phyloP scores from a whole-genome alignment of 306 rosid genomes.

The Acacia confusa region DNA sequence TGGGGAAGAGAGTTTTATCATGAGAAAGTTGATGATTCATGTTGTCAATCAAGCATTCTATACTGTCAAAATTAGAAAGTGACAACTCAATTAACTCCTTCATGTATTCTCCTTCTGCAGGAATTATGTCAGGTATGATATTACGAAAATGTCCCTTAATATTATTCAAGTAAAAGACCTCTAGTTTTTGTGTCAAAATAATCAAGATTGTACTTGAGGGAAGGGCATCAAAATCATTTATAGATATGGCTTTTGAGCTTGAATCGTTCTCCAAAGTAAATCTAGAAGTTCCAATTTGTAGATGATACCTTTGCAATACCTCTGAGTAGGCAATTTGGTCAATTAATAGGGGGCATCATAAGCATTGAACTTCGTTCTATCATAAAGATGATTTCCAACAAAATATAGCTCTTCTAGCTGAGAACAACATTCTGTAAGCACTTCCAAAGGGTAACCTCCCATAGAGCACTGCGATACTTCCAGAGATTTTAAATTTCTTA shows the following conservation, averaged over 20 bases:
- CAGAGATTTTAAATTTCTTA: background rate
- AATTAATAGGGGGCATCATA: background rate
- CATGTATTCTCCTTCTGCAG: background rate
- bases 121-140: background rate
- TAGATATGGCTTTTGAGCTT: background rate
- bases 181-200: background rate
- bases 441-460: background rate
- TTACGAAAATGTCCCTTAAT: background rate
- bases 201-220: background rate
- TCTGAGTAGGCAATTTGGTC: background rate
- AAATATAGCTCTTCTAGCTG: conserved; percentile 6
- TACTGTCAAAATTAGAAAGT: background rate
- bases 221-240: background rate
- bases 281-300: background rate
- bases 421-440: background rate
- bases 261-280: background rate
- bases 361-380: background rate
- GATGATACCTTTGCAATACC: background rate
- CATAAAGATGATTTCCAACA: background rate
- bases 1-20: background rate
- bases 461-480: background rate
- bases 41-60: background rate
- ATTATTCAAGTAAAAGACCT: background rate
- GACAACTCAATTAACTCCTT: background rate
- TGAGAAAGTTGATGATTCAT: background rate